Percentiles rank a stretch among this genome's conserved stretches.
phyloP scores from a whole-genome alignment of 257 asterid genomes.

The Petrea volubilis region DNA sequence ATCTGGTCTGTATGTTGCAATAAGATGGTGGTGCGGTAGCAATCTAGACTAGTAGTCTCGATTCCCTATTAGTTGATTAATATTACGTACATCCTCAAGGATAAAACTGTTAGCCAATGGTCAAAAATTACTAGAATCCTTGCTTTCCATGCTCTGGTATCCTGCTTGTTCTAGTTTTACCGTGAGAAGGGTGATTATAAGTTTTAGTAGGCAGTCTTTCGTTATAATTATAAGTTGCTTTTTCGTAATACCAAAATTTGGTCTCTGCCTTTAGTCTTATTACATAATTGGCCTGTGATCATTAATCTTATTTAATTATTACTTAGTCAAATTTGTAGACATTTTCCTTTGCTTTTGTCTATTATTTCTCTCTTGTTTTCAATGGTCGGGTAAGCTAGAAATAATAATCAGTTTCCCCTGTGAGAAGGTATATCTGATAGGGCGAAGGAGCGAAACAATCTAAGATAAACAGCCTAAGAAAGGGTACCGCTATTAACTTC shows the following conservation, averaged over 20 bases:
- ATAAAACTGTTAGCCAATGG: slow-evolving; percentile 17
- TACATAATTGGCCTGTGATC: neutral
- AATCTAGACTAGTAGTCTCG: slow-evolving; percentile 15
- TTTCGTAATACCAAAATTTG: neutral
- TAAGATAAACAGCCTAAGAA: neutral
- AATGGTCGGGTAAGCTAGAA: neutral
- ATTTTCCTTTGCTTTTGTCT: too few species aligned
- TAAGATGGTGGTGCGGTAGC: slow-evolving; percentile 9
- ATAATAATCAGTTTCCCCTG: neutral
- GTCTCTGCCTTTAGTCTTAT: neutral
- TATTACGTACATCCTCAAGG: slow-evolving; percentile 3
- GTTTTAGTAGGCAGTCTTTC: neutral
- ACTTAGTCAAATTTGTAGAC: neutral
- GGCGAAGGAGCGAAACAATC: neutral
- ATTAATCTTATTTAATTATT: neutral
- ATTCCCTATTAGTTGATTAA: slow-evolving; percentile 4
- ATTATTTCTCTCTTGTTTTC: neutral
- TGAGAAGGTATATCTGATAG: neutral
- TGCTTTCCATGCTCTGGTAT: slow-evolving; percentile 29
- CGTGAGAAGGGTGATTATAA: neutral
- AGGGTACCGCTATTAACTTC: too few species aligned
- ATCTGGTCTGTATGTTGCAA: slow-evolving; percentile 13
- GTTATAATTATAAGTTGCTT: slow-evolving; percentile 3
- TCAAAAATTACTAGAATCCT: slow-evolving; percentile 35
- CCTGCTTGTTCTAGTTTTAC: slow-evolving; percentile 18